Evolutionary conservation across 345 rosid genomes (phyloP).

Genomic region (Excoecaria cochinchinensis): DNA sequence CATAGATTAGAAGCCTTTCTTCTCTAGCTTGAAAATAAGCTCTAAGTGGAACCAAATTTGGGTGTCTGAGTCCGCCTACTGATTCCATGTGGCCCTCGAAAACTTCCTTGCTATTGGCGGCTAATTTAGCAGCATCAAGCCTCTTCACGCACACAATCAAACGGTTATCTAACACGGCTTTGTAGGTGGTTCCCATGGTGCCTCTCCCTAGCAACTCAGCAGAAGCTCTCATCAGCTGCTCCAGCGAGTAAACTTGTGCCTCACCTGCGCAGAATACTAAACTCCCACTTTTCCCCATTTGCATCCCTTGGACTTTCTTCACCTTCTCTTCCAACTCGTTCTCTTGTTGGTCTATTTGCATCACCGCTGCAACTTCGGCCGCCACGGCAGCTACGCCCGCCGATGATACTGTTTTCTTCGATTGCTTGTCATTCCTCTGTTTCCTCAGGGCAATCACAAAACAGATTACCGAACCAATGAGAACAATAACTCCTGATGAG

Average conservation of each 20-base stretch:
- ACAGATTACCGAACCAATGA: constrained; percentile 53
- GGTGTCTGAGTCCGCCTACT: constrained; percentile 89
- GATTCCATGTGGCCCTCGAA: constrained; percentile 93
- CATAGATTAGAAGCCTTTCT: constrained; percentile 79
- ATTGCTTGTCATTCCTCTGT: constrained; percentile 36
- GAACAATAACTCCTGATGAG: constrained; percentile 43
- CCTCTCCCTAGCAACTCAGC: constrained; percentile 95
- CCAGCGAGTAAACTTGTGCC: constrained; percentile 71
- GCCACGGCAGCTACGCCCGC: constrained; percentile 39
- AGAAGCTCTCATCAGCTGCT: constrained; percentile 90
- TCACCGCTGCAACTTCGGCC: constrained; percentile 53
- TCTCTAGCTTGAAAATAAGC: constrained; percentile 82
- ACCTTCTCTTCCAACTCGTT: constrained; percentile 78
- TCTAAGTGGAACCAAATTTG: constrained; percentile 84
- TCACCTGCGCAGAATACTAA: constrained; percentile 86
- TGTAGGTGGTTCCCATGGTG: constrained; percentile 74
- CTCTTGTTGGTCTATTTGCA: constrained; percentile 64
- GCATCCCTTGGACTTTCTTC: constrained; percentile 60
- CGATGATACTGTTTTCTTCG: constrained; percentile 28
- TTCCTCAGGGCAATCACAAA: constrained; percentile 50
- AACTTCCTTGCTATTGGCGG: constrained; percentile 47
- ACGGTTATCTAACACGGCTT: constrained; percentile 77
- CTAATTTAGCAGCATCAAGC: constrained; percentile 67
- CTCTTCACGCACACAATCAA: constrained; percentile 75
- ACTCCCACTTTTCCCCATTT: constrained; percentile 75